Percentiles rank a stretch among this genome's conserved stretches.
These are phyloP conservation scores for Candida schatavii DNA, from an alignment of 805 yeast species.

Conservation along the genomic window DNA sequence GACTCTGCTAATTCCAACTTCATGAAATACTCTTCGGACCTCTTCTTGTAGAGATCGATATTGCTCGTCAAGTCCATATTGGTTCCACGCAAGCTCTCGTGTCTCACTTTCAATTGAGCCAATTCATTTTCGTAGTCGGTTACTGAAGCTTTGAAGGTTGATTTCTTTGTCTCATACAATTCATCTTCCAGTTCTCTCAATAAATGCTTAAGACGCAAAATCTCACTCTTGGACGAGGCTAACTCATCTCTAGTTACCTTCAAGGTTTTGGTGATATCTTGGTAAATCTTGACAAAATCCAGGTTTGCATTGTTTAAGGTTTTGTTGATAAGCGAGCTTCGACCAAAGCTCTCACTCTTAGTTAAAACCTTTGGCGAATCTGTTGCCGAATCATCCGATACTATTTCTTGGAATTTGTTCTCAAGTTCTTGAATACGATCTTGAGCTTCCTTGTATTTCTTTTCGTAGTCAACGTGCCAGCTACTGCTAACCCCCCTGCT, in stretches of 20 bases:
- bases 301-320: slow-evolving; percentile 29
- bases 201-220: slow-evolving; percentile 38
- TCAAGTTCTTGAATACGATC: slow-evolving; percentile 32
- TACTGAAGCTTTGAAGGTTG: slow-evolving; percentile 37
- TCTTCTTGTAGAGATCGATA: slow-evolving; percentile 58
- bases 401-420: slow-evolving; percentile 21
- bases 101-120: slow-evolving; percentile 52
- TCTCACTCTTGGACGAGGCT: slow-evolving; percentile 38
- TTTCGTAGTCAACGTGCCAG: slow-evolving; percentile 31
- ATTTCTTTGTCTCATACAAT: slow-evolving; percentile 39
- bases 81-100: slow-evolving; percentile 56
- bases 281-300: slow-evolving; percentile 49
- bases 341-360: slow-evolving; percentile 34
- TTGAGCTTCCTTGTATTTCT: slow-evolving; percentile 34
- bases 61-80: slow-evolving; percentile 53
- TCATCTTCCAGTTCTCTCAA: slow-evolving; percentile 44
- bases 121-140: slow-evolving; percentile 35
- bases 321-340: slow-evolving; percentile 19
- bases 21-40: slow-evolving; percentile 71
- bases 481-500: slow-evolving; percentile 33
- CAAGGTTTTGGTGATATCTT: slow-evolving; percentile 47
- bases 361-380: slow-evolving; percentile 13
- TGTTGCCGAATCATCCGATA: slow-evolving; percentile 13
- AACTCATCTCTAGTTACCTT: slow-evolving; percentile 44
- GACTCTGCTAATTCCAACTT: slow-evolving; percentile 79